Evolutionary conservation across 345 rosid species (phyloP).

Genomic region (Hibiscus trionum): DNA sequence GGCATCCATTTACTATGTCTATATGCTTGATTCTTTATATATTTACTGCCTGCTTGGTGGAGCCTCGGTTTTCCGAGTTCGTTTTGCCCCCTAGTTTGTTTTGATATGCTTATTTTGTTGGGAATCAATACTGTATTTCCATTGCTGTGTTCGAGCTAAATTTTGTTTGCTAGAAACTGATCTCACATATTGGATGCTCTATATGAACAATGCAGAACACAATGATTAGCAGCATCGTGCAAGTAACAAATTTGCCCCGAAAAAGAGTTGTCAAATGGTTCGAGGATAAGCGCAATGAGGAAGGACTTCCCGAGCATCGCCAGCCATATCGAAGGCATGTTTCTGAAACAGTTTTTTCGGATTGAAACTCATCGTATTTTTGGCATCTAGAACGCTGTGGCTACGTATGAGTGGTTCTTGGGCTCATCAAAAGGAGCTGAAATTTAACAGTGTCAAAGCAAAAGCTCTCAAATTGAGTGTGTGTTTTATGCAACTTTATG

Average conservation of each 20-base stretch:
- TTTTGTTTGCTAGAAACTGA: background rate
- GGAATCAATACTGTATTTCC: background rate
- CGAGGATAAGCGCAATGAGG: slow-evolving; percentile 78
- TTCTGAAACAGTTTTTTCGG: slow-evolving; percentile 27
- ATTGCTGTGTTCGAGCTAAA: background rate
- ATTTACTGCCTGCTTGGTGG: background rate
- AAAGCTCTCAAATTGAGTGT: background rate
- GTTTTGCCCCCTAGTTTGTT: background rate
- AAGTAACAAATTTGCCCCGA: slow-evolving; percentile 86
- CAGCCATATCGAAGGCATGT: slow-evolving; percentile 45
- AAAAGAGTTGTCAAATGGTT: slow-evolving; percentile 82
- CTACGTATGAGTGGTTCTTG: background rate
- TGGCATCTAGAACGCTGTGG: background rate
- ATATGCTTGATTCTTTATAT: background rate
- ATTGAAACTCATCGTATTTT: background rate
- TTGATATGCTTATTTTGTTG: too few species aligned
- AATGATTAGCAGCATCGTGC: slow-evolving; percentile 80
- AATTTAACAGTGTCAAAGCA: background rate
- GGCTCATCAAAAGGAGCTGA: background rate
- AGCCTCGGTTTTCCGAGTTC: background rate
- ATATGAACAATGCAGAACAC: slow-evolving; percentile 50
- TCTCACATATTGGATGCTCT: slow-evolving; percentile 14
- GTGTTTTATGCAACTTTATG: background rate
- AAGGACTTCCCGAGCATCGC: slow-evolving; percentile 53
- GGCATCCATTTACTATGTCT: background rate